Conservation (phyloP, 441 rosid genomes). For the Gossypium gossypioides region DNA sequence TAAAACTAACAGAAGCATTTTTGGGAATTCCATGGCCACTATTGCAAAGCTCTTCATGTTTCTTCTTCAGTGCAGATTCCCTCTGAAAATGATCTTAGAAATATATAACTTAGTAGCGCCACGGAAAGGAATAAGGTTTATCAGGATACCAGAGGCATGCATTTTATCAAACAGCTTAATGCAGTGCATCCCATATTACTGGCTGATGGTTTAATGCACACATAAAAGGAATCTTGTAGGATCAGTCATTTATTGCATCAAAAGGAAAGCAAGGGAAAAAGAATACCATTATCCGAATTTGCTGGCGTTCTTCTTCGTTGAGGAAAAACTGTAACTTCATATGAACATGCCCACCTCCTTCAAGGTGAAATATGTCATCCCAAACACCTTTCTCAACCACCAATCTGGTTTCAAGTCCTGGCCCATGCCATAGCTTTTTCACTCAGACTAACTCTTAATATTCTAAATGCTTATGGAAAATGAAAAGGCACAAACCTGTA, state of each 20-base stretch:
- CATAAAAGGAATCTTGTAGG: not conserved
- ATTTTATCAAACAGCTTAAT: not conserved
- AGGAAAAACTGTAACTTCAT: conserved; percentile 75
- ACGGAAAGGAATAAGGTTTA: not conserved
- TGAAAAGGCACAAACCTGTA: conserved; percentile 30
- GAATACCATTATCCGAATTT: conserved; percentile 39
- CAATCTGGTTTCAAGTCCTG: conserved; percentile 64
- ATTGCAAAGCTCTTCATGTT: conserved; percentile 41
- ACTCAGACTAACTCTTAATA: not conserved
- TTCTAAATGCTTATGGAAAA: not conserved
- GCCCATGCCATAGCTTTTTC: conserved; percentile 14
- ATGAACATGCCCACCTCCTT: conserved; percentile 63
- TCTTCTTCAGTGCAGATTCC: conserved; percentile 70
- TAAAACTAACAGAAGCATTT: conserved; percentile 17
- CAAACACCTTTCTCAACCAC: conserved; percentile 69
- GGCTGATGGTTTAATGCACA: not conserved
- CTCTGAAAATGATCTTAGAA: conserved; percentile 44
- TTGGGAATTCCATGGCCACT: conserved; percentile 23
- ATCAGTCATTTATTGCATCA: conserved; percentile 1
- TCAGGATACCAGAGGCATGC: not conserved
- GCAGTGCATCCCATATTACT: not conserved
- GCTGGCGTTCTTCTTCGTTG: conserved; percentile 66
- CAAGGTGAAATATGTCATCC: conserved; percentile 55
- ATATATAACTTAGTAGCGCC: not conserved
- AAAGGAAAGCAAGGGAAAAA: not conserved